Evolutionary conservation across 164 flowering plant genomes (phyloP).

Genomic region (Annona cherimola): DNA sequence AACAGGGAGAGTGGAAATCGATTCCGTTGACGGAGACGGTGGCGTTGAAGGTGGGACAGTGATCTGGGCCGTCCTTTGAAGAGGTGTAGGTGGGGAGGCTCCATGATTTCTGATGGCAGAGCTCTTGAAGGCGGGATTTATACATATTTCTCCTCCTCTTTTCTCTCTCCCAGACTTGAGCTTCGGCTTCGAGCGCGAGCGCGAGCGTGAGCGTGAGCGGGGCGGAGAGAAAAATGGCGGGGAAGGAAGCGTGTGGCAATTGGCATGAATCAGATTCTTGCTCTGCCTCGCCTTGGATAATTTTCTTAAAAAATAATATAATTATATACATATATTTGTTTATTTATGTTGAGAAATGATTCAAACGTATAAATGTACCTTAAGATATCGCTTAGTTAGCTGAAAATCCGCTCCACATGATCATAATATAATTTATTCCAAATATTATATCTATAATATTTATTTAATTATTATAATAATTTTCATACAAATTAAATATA

Average conservation of each 20-base stretch:
- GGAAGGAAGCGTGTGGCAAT: neutral
- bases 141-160: conserved; percentile 21
- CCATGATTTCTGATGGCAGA: conserved; percentile 43
- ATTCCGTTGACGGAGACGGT: conserved; percentile 34
- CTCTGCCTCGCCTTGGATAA: neutral
- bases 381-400: too few species aligned
- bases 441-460: too few species aligned
- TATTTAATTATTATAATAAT: too few species aligned
- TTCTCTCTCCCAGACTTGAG: neutral
- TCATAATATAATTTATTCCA: too few species aligned
- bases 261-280: neutral
- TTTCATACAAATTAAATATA: too few species aligned
- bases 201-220: neutral
- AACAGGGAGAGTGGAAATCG: conserved; percentile 14
- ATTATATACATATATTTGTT: too few species aligned
- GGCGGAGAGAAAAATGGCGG: neutral
- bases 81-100: conserved; percentile 31
- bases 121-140: conserved; percentile 44
- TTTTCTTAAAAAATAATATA: too few species aligned
- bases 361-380: too few species aligned
- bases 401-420: too few species aligned
- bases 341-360: too few species aligned
- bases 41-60: conserved; percentile 39
- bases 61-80: conserved; percentile 31
- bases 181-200: neutral